phyloP scores from a whole-genome alignment of 495 filamentous ascomycete species.

The Aspergillus heteromorphus region DNA sequence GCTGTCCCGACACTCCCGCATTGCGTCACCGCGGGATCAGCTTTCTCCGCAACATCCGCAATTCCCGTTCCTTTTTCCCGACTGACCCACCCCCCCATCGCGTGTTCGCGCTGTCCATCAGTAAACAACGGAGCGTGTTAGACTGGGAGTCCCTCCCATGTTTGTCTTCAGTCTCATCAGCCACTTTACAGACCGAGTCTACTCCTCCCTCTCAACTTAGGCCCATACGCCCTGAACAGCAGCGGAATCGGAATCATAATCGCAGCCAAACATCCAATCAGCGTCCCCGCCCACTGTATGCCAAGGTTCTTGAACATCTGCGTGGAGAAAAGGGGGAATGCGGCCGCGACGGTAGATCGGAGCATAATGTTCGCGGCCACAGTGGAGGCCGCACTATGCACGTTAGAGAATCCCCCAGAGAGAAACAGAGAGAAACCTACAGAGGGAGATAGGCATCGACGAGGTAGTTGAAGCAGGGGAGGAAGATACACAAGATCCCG shows the following conservation, averaged over 20 bases:
- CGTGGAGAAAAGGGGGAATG: slow-evolving; percentile 69
- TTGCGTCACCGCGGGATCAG: too few relatives aligned
- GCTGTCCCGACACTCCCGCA: too few relatives aligned
- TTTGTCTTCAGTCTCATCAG: too few relatives aligned
- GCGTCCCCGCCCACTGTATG: slow-evolving; percentile 65
- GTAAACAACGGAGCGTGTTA: too few relatives aligned
- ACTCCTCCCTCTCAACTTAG: slow-evolving; percentile 51
- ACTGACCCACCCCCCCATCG: too few relatives aligned
- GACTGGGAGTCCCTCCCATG: too few relatives aligned
- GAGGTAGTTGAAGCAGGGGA: slow-evolving; percentile 23
- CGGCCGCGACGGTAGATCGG: slow-evolving; percentile 62
- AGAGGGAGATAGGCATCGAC: slow-evolving; percentile 48
- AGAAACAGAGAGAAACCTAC: slow-evolving; percentile 30
- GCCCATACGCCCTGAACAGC: slow-evolving; percentile 57
- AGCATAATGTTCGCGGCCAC: slow-evolving; percentile 80
- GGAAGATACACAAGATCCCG: slow-evolving; percentile 20
- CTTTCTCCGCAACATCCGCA: too few relatives aligned
- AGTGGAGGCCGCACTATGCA: slow-evolving; percentile 59
- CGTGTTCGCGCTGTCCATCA: too few relatives aligned
- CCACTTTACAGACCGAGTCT: too few relatives aligned
- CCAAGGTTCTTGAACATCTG: slow-evolving; percentile 71
- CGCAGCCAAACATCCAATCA: slow-evolving; percentile 65
- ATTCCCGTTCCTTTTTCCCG: too few relatives aligned
- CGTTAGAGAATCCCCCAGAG: neutral
- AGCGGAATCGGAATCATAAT: slow-evolving; percentile 68